Evolutionary conservation across 2,329 filamentous ascomycete species (phyloP), one percentile per base, ranked within the genome.

Genomic region (Trichophyton benhamiae): DNA sequence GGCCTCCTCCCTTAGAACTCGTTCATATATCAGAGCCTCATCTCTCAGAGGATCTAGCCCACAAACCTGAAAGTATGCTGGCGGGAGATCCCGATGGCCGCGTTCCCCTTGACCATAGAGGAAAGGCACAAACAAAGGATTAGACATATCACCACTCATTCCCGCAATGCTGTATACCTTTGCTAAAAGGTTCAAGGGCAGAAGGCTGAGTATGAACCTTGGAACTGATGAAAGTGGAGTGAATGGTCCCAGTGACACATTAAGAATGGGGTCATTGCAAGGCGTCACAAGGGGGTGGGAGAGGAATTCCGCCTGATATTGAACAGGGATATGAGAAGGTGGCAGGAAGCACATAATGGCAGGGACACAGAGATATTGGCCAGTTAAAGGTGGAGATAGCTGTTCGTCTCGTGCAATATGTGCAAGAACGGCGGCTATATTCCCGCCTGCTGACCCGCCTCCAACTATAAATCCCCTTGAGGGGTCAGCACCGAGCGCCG

Each of bases 381-480:
- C 52, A 8, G 52, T 55, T 55, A 55, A 30, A n/a, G 52, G 52
- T 33, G 52, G 52, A 7, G 30, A 55, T 11, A 55, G n/a, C 15
- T 55, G 25, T 36, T 65, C 68, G 61, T 77, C 68, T 25, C 75
- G 72, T 58, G 72, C 75, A 38, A 74, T 67, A 65, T 74, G 72
- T n/a, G 68, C 70, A 49, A 75, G 63, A 5, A 76, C 75, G 3
- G 74, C 73, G 2, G 72, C 67, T 41, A 76, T 68, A 61, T 75
- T 72, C 7, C 74, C 74, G 49, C 75, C 74, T 2, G 75, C 75
- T 5, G 74, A 76, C 25, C 63, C 64, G 17, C 75, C 75, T 1
- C 74, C 74, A 17, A 76, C 68, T 9, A 73, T 69, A 53, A 75
- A 65, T 3, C 52, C 52, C 9, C 70, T 67, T 22, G 68, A 63